A percentile compares a stretch with the other conserved stretches of the same genome.
Conservation (phyloP, 23 red algal species). For the Gracilaria caudata region DNA sequence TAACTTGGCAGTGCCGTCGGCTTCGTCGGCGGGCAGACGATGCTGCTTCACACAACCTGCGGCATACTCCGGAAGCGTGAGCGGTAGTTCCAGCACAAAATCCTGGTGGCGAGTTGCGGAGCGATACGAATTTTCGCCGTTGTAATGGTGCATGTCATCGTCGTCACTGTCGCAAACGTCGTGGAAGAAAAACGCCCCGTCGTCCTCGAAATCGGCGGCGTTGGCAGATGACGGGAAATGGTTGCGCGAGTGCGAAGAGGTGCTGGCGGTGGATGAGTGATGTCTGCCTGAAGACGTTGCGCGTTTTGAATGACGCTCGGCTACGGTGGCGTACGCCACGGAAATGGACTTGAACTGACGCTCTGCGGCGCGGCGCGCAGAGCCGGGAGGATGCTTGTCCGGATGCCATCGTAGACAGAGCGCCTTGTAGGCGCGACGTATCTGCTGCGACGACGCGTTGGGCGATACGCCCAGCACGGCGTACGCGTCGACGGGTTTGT, state of each 20-base stretch:
- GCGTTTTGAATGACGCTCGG: neutral
- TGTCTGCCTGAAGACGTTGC: neutral
- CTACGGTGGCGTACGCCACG: constrained; percentile 25
- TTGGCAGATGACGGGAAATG: neutral
- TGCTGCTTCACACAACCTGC: constrained; percentile 44
- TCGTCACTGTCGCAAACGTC: constrained; percentile 22
- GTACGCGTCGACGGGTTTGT: neutral
- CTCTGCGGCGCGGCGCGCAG: constrained; percentile 38
- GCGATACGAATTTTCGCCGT: neutral
- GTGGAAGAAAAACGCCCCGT: constrained; percentile 23
- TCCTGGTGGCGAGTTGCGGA: constrained; percentile 15
- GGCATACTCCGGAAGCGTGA: constrained; percentile 41
- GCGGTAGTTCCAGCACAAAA: constrained; percentile 15
- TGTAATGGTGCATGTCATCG: neutral
- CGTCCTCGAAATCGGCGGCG: neutral
- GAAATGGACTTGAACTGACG: constrained; percentile 40
- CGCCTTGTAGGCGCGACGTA: constrained; percentile 62
- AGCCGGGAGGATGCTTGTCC: constrained; percentile 59
- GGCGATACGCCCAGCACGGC: constrained; percentile 20
- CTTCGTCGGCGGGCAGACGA: constrained; percentile 1
- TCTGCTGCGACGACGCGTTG: constrained; percentile 26
- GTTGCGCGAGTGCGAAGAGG: neutral
- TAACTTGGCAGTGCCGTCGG: neutral
- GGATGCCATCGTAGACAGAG: constrained; percentile 56
- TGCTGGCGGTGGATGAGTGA: neutral